phyloP scores from a whole-genome alignment of 2,329 filamentous ascomycete species.

The Fusarium longipes region DNA sequence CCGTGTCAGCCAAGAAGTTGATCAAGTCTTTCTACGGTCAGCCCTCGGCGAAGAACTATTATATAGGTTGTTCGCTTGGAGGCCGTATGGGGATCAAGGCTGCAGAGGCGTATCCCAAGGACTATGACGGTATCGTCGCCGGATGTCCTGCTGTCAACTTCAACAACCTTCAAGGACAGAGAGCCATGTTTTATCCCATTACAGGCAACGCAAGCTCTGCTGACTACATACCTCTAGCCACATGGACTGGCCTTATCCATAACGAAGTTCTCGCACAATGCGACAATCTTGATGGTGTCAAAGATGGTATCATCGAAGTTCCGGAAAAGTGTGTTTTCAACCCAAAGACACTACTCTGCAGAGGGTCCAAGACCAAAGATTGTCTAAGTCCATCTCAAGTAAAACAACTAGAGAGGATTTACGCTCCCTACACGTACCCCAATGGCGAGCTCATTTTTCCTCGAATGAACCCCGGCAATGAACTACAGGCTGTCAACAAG shows the following conservation, averaged over 20 bases:
- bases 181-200: constrained; percentile 29
- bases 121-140: constrained; percentile 64
- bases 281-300: constrained; percentile 60
- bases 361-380: background rate
- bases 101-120: constrained; percentile 63
- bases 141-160: constrained; percentile 61
- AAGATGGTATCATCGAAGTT: constrained; percentile 62
- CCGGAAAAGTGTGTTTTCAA: constrained; percentile 59
- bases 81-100: constrained; percentile 68
- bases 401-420: constrained; percentile 8
- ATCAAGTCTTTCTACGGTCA: constrained; percentile 57
- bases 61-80: constrained; percentile 68
- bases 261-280: constrained; percentile 61
- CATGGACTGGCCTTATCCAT: constrained; percentile 49
- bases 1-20: background rate
- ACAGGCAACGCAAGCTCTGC: background rate
- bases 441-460: constrained; percentile 28
- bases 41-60: constrained; percentile 60
- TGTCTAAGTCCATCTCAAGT: constrained; percentile 16
- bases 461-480: constrained; percentile 30
- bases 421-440: constrained; percentile 18
- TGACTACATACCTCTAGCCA: constrained; percentile 1
- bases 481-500: constrained; percentile 9
- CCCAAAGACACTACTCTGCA: constrained; percentile 55
- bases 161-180: constrained; percentile 51